phyloP scores from a whole-genome alignment of 2,329 filamentous ascomycete genomes.

The Colletotrichum sojae region DNA sequence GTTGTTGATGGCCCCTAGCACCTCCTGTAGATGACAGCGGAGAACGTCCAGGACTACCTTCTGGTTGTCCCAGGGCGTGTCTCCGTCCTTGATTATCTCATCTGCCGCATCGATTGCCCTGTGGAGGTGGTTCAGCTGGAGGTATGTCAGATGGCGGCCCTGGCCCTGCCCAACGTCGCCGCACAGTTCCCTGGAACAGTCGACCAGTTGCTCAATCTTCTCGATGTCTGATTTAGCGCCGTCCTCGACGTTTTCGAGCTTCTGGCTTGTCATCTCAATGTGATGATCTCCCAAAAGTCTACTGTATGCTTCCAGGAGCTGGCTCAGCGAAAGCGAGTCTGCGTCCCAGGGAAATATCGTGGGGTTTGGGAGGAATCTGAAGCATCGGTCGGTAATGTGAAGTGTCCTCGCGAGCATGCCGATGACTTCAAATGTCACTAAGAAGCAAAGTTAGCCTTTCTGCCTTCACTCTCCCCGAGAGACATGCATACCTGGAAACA shows the following conservation, averaged over 20 bases:
- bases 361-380: constrained; percentile 59
- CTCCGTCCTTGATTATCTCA: constrained; percentile 43
- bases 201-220: neutral
- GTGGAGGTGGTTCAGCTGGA: neutral
- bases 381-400: constrained; percentile 53
- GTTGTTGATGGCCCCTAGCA: constrained; percentile 62
- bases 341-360: constrained; percentile 68
- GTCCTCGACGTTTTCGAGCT: constrained; percentile 32
- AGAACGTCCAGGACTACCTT: constrained; percentile 61
- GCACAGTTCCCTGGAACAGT: neutral
- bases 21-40: constrained; percentile 64
- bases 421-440: constrained; percentile 56
- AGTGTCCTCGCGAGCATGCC: constrained; percentile 57
- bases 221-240: neutral
- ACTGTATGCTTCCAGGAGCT: constrained; percentile 57
- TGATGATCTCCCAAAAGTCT: constrained; percentile 46
- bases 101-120: constrained; percentile 29
- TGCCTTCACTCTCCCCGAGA: neutral
- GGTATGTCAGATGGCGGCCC: neutral
- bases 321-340: constrained; percentile 60
- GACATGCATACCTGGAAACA: constrained; percentile 45
- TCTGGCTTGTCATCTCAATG: neutral
- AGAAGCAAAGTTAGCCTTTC: neutral
- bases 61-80: constrained; percentile 17
- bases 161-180: neutral